Evolutionary conservation across 345 rosid species (phyloP).

Genomic region (Populus simonii): DNA sequence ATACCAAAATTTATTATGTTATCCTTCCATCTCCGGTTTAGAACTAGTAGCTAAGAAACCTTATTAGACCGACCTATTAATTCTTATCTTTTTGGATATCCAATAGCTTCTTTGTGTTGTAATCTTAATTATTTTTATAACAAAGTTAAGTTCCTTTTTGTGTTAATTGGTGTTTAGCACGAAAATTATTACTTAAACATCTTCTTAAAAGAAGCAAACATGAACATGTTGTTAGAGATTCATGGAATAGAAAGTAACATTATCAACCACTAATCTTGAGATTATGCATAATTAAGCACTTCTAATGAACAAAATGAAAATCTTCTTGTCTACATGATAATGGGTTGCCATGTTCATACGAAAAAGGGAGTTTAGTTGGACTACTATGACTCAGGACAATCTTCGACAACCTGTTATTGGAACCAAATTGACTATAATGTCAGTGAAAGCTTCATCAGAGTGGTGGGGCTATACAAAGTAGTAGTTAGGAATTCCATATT

Average conservation of each 20-base stretch:
- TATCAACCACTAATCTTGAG: background rate
- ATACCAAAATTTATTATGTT: background rate
- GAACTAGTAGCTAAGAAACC: background rate
- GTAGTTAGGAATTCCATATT: constrained; percentile 14
- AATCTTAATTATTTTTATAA: background rate
- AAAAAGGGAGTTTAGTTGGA: constrained; percentile 10
- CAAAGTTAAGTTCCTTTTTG: background rate
- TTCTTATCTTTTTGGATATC: background rate
- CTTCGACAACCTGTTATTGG: constrained; percentile 22
- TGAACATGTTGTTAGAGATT: background rate
- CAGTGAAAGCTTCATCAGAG: constrained; percentile 24
- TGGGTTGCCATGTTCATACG: constrained; percentile 23
- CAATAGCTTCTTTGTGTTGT: background rate
- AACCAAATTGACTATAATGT: constrained; percentile 9
- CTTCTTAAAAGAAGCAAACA: constrained; percentile 12
- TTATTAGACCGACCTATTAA: background rate
- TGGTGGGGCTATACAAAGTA: background rate
- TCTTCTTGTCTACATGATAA: background rate
- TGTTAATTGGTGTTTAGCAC: background rate
- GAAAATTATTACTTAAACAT: constrained; percentile 11
- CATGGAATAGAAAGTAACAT: background rate
- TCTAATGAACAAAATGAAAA: background rate
- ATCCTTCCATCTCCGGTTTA: background rate
- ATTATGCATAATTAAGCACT: constrained; percentile 6
- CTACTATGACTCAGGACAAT: constrained; percentile 2